Evolutionary conservation across 345 rosid species (phyloP).

Genomic region (Sonneratia alba): DNA sequence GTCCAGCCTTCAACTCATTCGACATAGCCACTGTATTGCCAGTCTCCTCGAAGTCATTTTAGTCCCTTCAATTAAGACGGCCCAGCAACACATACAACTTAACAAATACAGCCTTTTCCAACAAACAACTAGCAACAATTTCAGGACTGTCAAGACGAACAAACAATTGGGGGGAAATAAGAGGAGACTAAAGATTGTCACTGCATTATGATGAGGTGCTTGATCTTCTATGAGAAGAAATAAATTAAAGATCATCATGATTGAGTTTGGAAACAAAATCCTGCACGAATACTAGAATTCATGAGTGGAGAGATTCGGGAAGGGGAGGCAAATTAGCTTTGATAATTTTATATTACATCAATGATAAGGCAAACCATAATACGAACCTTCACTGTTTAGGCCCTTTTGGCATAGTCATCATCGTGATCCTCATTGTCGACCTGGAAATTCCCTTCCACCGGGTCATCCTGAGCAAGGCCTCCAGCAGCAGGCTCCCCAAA

Average conservation of each 20-base stretch:
- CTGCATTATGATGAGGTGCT: not conserved
- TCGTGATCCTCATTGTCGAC: constrained; percentile 28
- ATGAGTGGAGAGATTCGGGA: not conserved
- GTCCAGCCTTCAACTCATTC: too few species aligned
- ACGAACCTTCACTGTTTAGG: constrained; percentile 23
- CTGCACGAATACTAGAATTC: not conserved
- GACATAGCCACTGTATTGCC: too few species aligned
- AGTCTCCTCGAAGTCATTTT: too few species aligned
- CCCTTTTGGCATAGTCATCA: constrained; percentile 59
- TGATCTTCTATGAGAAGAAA: not conserved
- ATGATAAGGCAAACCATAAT: too few species aligned
- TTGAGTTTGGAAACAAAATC: not conserved
- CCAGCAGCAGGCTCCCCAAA: constrained; percentile 16
- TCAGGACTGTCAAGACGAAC: not conserved
- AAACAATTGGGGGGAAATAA: not conserved
- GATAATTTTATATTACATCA: too few species aligned
- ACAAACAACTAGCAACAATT: too few species aligned
- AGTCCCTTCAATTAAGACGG: too few species aligned
- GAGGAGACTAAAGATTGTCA: not conserved
- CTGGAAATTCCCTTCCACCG: constrained; percentile 20
- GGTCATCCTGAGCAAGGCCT: constrained; percentile 20
- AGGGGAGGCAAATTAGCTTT: not conserved
- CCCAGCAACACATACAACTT: too few species aligned
- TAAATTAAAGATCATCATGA: not conserved
- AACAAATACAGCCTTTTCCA: too few species aligned